Evolutionary conservation across 208 protist species (phyloP).

Genomic region (Leishmania major): DNA sequence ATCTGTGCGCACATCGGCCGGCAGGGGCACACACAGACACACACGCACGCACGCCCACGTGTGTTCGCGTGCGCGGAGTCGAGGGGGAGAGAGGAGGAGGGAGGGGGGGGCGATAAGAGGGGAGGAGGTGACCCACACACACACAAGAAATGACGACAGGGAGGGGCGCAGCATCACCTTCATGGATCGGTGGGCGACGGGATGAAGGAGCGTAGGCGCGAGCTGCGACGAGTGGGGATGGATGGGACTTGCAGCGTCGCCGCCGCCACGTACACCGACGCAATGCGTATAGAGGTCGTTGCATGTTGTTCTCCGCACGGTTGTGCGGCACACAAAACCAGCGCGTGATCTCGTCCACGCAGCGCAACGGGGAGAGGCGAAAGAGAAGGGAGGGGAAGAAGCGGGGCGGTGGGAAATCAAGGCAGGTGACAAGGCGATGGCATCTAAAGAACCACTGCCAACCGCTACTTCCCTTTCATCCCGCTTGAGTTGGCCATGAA

Average conservation of each 20-base stretch:
- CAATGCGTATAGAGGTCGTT: background rate
- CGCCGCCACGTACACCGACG: background rate
- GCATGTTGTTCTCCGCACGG: background rate
- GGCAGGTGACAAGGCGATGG: too few relatives aligned
- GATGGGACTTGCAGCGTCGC: background rate
- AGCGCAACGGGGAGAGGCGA: background rate
- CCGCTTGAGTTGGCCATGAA: too few relatives aligned
- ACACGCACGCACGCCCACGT: background rate
- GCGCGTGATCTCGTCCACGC: background rate
- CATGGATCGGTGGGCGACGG: too few relatives aligned
- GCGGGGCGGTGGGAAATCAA: too few relatives aligned
- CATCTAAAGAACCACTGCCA: too few relatives aligned
- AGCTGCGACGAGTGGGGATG: background rate
- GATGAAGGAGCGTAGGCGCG: too few relatives aligned
- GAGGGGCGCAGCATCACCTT: background rate
- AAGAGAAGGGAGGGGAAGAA: too few relatives aligned
- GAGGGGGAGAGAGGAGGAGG: background rate
- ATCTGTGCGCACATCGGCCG: background rate
- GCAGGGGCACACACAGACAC: background rate
- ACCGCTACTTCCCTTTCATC: too few relatives aligned
- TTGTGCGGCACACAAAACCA: background rate
- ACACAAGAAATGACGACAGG: background rate
- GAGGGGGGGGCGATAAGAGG: background rate
- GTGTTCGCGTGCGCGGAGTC: background rate
- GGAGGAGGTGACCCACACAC: background rate